Conservation (phyloP, 768 basidiomycete genomes). For the Suillus plorans region DNA sequence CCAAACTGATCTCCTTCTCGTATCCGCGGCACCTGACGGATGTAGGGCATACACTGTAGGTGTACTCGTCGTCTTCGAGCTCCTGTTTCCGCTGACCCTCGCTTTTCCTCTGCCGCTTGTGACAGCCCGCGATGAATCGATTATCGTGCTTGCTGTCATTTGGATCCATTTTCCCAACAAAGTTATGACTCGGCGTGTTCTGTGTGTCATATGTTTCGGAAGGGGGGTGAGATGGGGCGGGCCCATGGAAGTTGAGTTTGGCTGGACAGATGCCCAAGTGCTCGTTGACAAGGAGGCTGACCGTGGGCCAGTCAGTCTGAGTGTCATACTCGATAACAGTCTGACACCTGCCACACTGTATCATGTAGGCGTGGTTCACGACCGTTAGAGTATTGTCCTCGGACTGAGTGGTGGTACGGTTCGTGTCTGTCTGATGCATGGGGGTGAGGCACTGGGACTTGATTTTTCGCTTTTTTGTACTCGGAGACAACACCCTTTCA, state of each 20-base stretch:
- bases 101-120: constrained; percentile 26
- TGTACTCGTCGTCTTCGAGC: constrained; percentile 31
- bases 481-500: background rate
- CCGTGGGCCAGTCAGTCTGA: constrained; percentile 21
- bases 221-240: background rate
- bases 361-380: background rate
- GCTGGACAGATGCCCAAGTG: constrained; percentile 20
- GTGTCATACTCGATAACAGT: constrained; percentile 27
- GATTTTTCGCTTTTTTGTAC: background rate
- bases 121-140: constrained; percentile 15
- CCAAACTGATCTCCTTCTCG: constrained; percentile 30
- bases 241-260: background rate
- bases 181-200: background rate
- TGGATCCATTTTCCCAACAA: background rate
- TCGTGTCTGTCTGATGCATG: constrained; percentile 12
- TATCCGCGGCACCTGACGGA: constrained; percentile 32
- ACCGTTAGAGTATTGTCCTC: background rate
- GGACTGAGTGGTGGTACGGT: constrained; percentile 3
- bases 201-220: background rate
- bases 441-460: background rate
- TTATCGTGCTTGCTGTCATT: background rate
- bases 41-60: constrained; percentile 20
- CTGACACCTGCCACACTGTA: constrained; percentile 24
- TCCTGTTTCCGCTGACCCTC: constrained; percentile 25
- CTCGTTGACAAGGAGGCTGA: constrained; percentile 26